Base-by-base conservation (phyloP, 345 rosid genomes). In the Cochlearia excelsa region DNA sequence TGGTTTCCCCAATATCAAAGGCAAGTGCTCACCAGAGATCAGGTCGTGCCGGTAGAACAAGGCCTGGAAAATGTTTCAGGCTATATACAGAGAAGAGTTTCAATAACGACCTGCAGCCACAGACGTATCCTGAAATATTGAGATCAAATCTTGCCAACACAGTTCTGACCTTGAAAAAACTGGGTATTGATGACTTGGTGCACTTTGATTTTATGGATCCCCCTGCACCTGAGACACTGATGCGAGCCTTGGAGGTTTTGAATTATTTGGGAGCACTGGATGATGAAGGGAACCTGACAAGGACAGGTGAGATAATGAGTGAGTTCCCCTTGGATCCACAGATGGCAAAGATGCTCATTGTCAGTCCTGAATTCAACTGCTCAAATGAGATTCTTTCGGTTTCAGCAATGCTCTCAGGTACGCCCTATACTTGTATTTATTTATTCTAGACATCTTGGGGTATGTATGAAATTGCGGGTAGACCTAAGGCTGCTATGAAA, bases 21-120 rank as follows among this genome's bases (percentile, higher is more conserved):
- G 99, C 99, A 31, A 94, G 99, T 77, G 99, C 99, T 37, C 97
- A 94, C 74, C 99, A 94, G 80, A 87, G 99, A 57, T 79, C 99
- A 50, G 99, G 99, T 29, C 97, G 93, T 86, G 98, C 98, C 7
- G 96, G 98, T 75, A 86, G 98, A 79, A 92, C 98, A 61, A 81
- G 88, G 70, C 98, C 98, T 1, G 98, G 98, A 23, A 92, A 92
- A 76, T 92, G 96, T 71, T 92, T 84, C 75, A 82, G 98, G 58
- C 87, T 88, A 4, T 92, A 92, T 59, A 92, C 96, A 0, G 98
- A 92, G 70, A 88, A 45, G 63, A 94, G 99, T 76, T 93, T 90
- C 77, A 49, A 77, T 31, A 84, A 87, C 59, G 99, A 94, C 72
- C 90, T 94, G 51, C 92, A 84, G 73, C 90, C 91, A 0, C 99